Evolutionary conservation across 2,329 filamentous ascomycete genomes (phyloP).

Genomic region (Albophoma yamanashiensis): DNA sequence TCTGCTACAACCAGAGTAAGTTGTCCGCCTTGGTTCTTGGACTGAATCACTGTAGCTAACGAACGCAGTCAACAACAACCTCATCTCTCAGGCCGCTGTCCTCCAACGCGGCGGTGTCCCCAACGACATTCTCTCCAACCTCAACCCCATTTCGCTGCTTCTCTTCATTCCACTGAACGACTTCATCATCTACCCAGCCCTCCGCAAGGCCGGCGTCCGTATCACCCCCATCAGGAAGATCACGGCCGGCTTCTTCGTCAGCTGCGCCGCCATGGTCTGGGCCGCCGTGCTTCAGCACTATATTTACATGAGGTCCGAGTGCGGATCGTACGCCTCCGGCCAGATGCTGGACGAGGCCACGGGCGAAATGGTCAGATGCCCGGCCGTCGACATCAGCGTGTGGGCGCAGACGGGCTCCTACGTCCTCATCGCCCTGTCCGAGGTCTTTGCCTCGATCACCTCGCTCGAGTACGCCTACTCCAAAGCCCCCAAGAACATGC

Average conservation of each 20-base stretch:
- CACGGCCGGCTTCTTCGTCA: slow-evolving; percentile 56
- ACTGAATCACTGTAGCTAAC: neutral
- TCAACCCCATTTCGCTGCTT: slow-evolving; percentile 65
- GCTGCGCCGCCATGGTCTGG: slow-evolving; percentile 48
- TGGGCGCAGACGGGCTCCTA: slow-evolving; percentile 45
- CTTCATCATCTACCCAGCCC: slow-evolving; percentile 52
- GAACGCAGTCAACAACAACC: slow-evolving; percentile 37
- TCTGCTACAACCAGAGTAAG: slow-evolving; percentile 42
- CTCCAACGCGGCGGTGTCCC: slow-evolving; percentile 61
- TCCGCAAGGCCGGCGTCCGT: slow-evolving; percentile 51
- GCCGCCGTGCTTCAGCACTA: slow-evolving; percentile 47
- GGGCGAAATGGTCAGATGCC: slow-evolving; percentile 30
- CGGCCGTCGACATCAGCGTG: slow-evolving; percentile 52
- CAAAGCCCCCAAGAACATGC: slow-evolving; percentile 72
- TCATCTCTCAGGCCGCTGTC: slow-evolving; percentile 52
- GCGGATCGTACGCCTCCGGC: slow-evolving; percentile 38
- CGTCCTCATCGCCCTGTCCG: slow-evolving; percentile 38
- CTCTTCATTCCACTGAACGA: slow-evolving; percentile 67
- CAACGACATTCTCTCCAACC: slow-evolving; percentile 67
- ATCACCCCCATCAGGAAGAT: slow-evolving; percentile 73
- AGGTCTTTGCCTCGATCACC: slow-evolving; percentile 45
- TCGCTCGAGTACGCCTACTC: slow-evolving; percentile 68
- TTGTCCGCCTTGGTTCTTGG: neutral
- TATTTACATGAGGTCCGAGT: slow-evolving; percentile 54
- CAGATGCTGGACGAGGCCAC: slow-evolving; percentile 14